Conservation (phyloP, 352 stramenopile species). For the Phytophthora ohioensis region DNA sequence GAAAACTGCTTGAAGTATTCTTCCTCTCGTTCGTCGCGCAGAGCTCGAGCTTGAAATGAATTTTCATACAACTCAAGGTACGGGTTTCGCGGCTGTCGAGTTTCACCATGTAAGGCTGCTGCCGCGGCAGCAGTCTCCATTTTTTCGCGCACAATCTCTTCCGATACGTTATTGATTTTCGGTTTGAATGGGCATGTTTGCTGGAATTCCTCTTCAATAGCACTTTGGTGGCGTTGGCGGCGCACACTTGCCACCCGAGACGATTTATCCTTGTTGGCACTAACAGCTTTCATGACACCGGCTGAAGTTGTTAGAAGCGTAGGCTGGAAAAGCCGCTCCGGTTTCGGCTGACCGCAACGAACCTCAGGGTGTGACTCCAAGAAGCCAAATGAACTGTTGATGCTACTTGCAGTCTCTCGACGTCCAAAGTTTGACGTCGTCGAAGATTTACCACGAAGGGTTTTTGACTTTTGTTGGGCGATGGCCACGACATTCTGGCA, state of each 20-base stretch:
- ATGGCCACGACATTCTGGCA: constrained; percentile 68
- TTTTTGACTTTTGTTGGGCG: constrained; percentile 18
- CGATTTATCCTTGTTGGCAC: constrained; percentile 55
- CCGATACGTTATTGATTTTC: constrained; percentile 75
- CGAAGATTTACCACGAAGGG: constrained; percentile 11
- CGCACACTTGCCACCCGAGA: constrained; percentile 44
- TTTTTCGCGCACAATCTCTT: constrained; percentile 81
- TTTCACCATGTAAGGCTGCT: constrained; percentile 26
- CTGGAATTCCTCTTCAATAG: constrained; percentile 72
- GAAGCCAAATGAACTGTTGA: constrained; percentile 31
- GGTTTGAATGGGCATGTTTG: constrained; percentile 75
- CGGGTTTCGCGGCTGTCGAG: constrained; percentile 51
- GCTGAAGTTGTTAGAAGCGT: constrained; percentile 58
- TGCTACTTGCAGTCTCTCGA: constrained; percentile 35
- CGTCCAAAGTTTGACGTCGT: constrained; percentile 12
- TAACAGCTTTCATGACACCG: constrained; percentile 37
- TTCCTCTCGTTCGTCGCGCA: constrained; percentile 56
- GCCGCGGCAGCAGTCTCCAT: constrained; percentile 51
- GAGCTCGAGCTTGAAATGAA: constrained; percentile 54
- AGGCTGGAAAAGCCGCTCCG: constrained; percentile 70
- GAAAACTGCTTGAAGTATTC: constrained; percentile 72
- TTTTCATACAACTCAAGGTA: constrained; percentile 81
- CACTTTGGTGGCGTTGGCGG: constrained; percentile 60
- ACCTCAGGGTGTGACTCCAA: constrained; percentile 35
- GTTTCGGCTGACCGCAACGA: constrained; percentile 66